Evolutionary conservation across 2,329 filamentous ascomycete species (phyloP).

Genomic region (Ceratocystis smalleyi): DNA sequence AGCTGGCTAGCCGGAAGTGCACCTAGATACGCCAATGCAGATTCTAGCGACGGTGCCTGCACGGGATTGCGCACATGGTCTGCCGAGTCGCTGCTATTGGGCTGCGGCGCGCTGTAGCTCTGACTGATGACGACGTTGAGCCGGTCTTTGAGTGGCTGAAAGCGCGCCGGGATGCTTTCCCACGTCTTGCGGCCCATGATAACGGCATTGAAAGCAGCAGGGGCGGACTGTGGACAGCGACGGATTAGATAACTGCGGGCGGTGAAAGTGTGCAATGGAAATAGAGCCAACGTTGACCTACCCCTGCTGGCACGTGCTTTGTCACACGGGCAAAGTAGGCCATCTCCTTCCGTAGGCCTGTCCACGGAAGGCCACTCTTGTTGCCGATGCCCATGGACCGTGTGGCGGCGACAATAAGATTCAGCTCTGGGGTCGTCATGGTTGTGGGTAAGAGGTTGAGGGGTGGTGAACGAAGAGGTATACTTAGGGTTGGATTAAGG

Average conservation of each 20-base stretch:
- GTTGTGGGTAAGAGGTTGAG: not conserved
- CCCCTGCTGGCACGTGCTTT: conserved; percentile 40
- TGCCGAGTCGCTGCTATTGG: conserved; percentile 14
- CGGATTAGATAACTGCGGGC: not conserved
- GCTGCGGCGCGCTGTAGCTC: conserved; percentile 23
- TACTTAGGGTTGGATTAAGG: not conserved
- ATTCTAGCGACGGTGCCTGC: conserved; percentile 41
- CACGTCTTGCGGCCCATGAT: conserved; percentile 98
- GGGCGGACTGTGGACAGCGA: conserved; percentile 21
- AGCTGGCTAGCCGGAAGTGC: conserved; percentile 22
- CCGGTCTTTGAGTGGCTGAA: conserved; percentile 64
- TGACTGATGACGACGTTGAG: conserved; percentile 70
- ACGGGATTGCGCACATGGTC: conserved; percentile 30
- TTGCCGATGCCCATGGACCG: conserved; percentile 77
- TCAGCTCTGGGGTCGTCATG: conserved; percentile 39
- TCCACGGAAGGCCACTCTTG: conserved; percentile 71
- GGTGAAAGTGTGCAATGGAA: not conserved
- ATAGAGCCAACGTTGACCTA: conserved; percentile 18
- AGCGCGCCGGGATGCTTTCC: conserved; percentile 67
- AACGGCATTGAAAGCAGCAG: conserved; percentile 49
- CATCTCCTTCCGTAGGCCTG: conserved; percentile 79
- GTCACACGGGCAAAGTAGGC: conserved; percentile 87
- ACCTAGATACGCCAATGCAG: conserved; percentile 36
- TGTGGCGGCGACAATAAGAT: conserved; percentile 90
- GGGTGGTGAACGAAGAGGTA: not conserved